These are phyloP conservation scores for Phaseolus coccineus DNA, from an alignment of 331 rosid species.

Conservation along the genomic window DNA sequence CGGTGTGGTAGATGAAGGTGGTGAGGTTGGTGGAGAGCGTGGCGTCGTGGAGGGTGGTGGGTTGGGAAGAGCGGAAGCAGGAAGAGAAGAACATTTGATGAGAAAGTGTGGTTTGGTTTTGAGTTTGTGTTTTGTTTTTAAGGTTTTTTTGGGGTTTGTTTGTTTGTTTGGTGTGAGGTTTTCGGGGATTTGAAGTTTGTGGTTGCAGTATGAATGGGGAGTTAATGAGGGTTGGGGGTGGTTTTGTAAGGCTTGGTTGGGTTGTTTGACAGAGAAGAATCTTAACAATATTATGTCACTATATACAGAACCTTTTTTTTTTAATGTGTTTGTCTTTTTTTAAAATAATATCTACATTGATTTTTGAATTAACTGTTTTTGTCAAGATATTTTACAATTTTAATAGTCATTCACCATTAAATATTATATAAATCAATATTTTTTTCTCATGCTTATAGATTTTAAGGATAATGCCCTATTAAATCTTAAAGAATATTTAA, in stretches of 20 bases:
- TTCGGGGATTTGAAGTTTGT: background rate
- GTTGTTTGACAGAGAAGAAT: background rate
- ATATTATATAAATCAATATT: too few species aligned
- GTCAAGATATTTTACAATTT: too few species aligned
- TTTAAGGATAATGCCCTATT: too few species aligned
- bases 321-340: too few species aligned
- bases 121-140: background rate
- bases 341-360: too few species aligned
- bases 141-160: too few species aligned
- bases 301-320: too few species aligned
- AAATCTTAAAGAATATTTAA: too few species aligned
- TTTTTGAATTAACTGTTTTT: too few species aligned
- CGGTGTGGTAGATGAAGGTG: conserved; percentile 75
- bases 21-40: conserved; percentile 62
- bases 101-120: background rate
- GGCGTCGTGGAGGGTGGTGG: conserved; percentile 35
- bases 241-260: background rate
- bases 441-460: too few species aligned
- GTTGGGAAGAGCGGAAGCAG: conserved; percentile 62
- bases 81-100: conserved; percentile 60
- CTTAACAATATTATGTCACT: background rate
- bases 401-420: too few species aligned
- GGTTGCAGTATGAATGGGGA: background rate
- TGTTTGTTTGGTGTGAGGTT: background rate
- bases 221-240: background rate